Base-by-base conservation (phyloP, 2,329 filamentous ascomycete genomes). In the Penicillium sumatraense region DNA sequence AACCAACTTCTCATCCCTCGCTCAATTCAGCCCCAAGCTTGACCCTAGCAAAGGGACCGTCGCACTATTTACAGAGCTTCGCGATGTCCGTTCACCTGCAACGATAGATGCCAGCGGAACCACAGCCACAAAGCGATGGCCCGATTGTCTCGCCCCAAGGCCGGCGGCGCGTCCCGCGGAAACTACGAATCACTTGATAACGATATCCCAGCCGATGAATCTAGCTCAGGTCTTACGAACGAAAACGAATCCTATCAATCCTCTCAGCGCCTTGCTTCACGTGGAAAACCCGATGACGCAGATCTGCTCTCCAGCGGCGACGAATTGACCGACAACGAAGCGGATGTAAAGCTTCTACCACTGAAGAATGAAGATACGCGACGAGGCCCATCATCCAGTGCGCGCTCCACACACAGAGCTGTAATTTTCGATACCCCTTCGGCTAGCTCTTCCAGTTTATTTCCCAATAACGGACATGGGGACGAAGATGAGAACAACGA, bases 301-400 rank as follows among this genome's bases (percentile, higher is more conserved):
- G 48, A 51, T 44, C 16, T 40, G 6, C 16, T 40, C 18, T 40
- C 24, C 23, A 23, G 27, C 14, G 20, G 49, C 42, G 56, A 61
- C 44, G 59, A 57, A 18, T 31, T 42, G 20, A 29, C 24, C 42
- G 38, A 42, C 11, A 11, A 41, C 38, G 38, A 36, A 13, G 33
- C 20, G 20, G 44, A 63, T 27, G 23, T 64, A 23, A 61, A 58
- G 29, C 56, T 65, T 3, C 38, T 62, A 11, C 60, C 60, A 2
- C 21, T 63, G 21, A 45, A 47, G 16, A 44, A 18, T 6, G 18
- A 33, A 29, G 26, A 44, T 27, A 41, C 23, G 23, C 8, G 23
- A 5, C 40, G 40, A 16, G 40, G 38, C 33, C 46, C n/a, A 49
- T 50, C 44, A 51, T 49, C 45, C 38, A 16, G 11, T 31, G 16